A percentile compares a stretch with the other conserved stretches of the same genome.
phyloP scores from a whole-genome alignment of 371 early-diverging fungal genomes.

The Saksenaea oblongispora region DNA sequence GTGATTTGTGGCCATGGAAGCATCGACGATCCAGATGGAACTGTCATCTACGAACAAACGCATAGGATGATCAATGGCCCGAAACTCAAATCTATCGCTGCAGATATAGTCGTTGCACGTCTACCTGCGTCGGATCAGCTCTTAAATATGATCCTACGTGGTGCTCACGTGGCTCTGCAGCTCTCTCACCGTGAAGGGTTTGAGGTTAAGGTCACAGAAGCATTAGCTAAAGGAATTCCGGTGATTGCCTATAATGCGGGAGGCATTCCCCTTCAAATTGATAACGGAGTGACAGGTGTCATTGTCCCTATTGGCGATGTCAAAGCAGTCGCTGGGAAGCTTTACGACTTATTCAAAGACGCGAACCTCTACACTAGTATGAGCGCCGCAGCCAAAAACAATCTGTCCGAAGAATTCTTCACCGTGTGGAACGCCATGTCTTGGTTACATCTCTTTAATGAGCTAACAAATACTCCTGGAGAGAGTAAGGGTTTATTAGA shows the following conservation, averaged over 20 bases:
- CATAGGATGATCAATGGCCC: conserved; percentile 43
- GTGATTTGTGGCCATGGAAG: conserved; percentile 85
- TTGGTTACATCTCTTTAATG: conserved; percentile 66
- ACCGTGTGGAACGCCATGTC: conserved; percentile 69
- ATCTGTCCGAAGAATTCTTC: conserved; percentile 68
- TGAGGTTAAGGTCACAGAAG: conserved; percentile 92
- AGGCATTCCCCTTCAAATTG: conserved; percentile 86
- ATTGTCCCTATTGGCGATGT: conserved; percentile 68
- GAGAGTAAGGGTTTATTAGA: conserved; percentile 18
- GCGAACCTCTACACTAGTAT: conserved; percentile 40
- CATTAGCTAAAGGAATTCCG: conserved; percentile 70
- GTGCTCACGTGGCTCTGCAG: conserved; percentile 75
- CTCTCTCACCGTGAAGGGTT: conserved; percentile 86
- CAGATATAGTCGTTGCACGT: conserved; percentile 66
- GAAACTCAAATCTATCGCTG: conserved; percentile 48
- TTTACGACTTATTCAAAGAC: conserved; percentile 51
- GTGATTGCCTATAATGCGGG: conserved; percentile 71
- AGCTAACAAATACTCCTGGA: conserved; percentile 47
- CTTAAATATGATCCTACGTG: conserved; percentile 70
- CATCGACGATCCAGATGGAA: conserved; percentile 89
- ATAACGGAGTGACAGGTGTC: conserved; percentile 64
- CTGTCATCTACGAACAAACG: conserved; percentile 67
- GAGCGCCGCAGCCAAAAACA: conserved; percentile 44
- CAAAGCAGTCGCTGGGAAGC: conserved; percentile 57
- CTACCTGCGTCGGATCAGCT: conserved; percentile 84